Conservation (phyloP, 2,329 filamentous ascomycete species). For the Phaeoacremonium minimum region DNA sequence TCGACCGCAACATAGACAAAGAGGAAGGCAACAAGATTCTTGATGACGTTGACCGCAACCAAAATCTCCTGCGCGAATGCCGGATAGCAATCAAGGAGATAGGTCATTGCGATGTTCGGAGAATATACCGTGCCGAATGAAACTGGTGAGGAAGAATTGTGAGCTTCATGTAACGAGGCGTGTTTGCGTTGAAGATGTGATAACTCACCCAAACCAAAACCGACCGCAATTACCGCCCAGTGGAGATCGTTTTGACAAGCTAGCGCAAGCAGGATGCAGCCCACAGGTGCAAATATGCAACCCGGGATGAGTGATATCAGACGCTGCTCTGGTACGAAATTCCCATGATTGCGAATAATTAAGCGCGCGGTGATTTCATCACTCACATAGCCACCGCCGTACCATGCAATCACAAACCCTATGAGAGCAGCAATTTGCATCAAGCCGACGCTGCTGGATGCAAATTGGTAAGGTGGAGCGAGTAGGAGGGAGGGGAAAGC, state of each 20-base stretch:
- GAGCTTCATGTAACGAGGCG: no score
- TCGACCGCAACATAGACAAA: constrained; percentile 6
- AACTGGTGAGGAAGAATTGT: neutral
- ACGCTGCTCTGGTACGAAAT: neutral
- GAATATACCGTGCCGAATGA: neutral
- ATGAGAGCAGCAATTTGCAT: constrained; percentile 8
- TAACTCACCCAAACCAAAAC: neutral
- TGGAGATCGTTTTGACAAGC: neutral
- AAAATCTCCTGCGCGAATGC: neutral
- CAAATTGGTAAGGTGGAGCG: constrained; percentile 7
- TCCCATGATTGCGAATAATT: neutral
- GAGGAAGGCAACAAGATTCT: constrained; percentile 3
- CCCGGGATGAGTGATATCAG: constrained; percentile 1
- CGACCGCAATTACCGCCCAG: neutral
- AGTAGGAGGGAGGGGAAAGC: constrained; percentile 4
- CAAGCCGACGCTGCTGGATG: neutral
- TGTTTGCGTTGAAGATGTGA: no score
- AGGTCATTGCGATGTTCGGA: neutral
- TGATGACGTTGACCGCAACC: neutral
- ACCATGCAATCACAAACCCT: constrained; percentile 15
- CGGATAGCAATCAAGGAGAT: neutral
- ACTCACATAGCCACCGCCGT: neutral
- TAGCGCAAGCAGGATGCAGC: constrained; percentile 1
- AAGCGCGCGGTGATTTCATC: neutral
- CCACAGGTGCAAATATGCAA: neutral